phyloP scores from a whole-genome alignment of 495 filamentous ascomycete genomes.

The Lepidopterella palustris region DNA sequence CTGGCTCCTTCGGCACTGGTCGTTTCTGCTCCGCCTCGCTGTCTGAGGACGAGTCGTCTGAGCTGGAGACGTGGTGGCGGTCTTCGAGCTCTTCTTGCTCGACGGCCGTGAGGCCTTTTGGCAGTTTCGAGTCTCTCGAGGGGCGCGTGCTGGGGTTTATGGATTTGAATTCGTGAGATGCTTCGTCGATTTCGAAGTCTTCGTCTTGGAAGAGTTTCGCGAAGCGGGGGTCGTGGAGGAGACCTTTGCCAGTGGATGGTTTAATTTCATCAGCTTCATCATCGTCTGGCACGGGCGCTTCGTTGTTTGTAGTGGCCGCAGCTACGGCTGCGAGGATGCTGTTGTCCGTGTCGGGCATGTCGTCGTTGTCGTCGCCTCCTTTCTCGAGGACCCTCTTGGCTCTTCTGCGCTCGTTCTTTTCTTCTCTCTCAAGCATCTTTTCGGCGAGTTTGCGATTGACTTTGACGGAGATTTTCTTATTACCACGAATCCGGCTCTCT shows the following conservation, averaged over 20 bases:
- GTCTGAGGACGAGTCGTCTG: slow-evolving; percentile 26
- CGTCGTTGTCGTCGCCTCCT: slow-evolving; percentile 51
- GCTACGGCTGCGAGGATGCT: slow-evolving; percentile 4
- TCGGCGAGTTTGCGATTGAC: slow-evolving; percentile 82
- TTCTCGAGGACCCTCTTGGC: slow-evolving; percentile 52
- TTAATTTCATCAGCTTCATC: slow-evolving; percentile 18
- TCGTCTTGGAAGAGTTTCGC: slow-evolving; percentile 80
- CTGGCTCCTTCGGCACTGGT: slow-evolving; percentile 23
- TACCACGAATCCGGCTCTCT: slow-evolving; percentile 82
- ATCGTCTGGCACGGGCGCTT: slow-evolving; percentile 26
- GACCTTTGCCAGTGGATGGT: slow-evolving; percentile 35
- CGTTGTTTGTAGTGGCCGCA: not conserved
- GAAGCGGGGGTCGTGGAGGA: slow-evolving; percentile 83
- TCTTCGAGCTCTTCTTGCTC: slow-evolving; percentile 55
- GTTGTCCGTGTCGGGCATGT: slow-evolving; percentile 8
- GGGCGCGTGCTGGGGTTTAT: slow-evolving; percentile 74
- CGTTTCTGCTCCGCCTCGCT: slow-evolving; percentile 35
- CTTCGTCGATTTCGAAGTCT: slow-evolving; percentile 89
- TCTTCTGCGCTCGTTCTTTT: slow-evolving; percentile 66
- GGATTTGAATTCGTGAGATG: slow-evolving; percentile 73
- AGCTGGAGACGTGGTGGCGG: slow-evolving; percentile 35
- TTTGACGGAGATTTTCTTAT: slow-evolving; percentile 86
- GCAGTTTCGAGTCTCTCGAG: slow-evolving; percentile 20
- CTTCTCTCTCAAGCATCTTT: slow-evolving; percentile 70
- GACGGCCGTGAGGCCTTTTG: slow-evolving; percentile 57